Evolutionary conservation across 345 rosid genomes (phyloP).

Genomic region (Lepidium africanum): DNA sequence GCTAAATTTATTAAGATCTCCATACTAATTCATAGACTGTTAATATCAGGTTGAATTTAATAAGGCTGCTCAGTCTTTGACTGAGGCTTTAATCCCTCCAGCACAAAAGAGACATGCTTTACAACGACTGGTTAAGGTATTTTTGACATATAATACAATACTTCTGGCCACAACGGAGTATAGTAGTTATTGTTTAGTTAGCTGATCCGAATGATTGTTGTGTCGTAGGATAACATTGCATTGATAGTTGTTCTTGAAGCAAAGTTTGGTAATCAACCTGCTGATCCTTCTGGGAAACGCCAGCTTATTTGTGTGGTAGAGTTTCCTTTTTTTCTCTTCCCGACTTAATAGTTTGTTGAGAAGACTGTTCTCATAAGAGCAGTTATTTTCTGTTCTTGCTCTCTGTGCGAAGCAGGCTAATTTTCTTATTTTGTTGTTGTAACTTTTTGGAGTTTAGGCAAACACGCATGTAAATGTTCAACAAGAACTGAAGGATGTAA

Average conservation of each 20-base stretch:
- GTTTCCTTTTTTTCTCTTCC: not conserved
- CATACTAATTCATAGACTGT: conserved; percentile 17
- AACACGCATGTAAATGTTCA: conserved; percentile 89
- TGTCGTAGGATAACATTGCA: conserved; percentile 84
- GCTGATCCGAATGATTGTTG: conserved; percentile 13
- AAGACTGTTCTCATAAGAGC: not conserved
- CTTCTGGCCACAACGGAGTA: conserved; percentile 46
- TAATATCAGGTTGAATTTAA: conserved; percentile 87
- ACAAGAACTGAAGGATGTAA: conserved; percentile 91
- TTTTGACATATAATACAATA: conserved; percentile 23
- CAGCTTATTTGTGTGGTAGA: conserved; percentile 97
- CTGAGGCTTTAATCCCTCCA: conserved; percentile 74
- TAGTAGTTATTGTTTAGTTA: conserved; percentile 5
- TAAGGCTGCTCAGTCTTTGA: conserved; percentile 98
- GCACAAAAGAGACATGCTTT: conserved; percentile 86
- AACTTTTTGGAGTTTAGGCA: conserved; percentile 52
- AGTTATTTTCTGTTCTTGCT: not conserved
- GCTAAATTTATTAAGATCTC: not conserved
- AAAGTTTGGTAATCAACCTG: conserved; percentile 83
- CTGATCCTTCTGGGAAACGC: conserved; percentile 77
- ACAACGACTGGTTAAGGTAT: conserved; percentile 80
- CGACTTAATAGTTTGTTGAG: not conserved
- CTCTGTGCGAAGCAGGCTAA: not conserved
- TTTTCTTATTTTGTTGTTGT: not conserved
- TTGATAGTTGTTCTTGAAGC: conserved; percentile 92